Conservation (phyloP, 208 protist species). For the Phytomonas sp. region DNA sequence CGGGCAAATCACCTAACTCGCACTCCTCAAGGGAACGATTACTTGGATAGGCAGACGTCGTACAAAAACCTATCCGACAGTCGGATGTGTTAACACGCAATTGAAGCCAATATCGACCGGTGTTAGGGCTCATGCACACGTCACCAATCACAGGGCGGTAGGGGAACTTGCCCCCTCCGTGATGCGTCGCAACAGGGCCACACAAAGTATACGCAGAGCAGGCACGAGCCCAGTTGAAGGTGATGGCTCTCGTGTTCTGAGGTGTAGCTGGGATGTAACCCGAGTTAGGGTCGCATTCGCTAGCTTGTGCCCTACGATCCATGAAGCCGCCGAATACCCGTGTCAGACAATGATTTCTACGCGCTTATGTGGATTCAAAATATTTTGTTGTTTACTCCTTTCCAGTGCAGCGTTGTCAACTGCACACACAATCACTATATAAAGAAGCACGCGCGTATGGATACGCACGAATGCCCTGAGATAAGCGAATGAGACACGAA, state of each 20-base stretch:
- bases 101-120: slow-evolving; percentile 77
- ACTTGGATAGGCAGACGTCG: slow-evolving; percentile 26
- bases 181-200: slow-evolving; percentile 35
- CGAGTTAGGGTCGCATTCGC: slow-evolving; percentile 3
- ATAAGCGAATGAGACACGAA: background rate
- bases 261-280: slow-evolving; percentile 26
- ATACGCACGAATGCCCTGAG: background rate
- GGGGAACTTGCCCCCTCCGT: slow-evolving; percentile 36
- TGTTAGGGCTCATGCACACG: slow-evolving; percentile 44
- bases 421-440: background rate
- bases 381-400: slow-evolving; percentile 11
- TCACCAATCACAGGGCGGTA: slow-evolving; percentile 61
- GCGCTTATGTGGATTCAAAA: background rate
- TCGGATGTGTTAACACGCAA: slow-evolving; percentile 67
- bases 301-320: background rate
- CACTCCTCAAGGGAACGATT: slow-evolving; percentile 15
- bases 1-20: slow-evolving; percentile 6
- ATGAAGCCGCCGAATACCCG: background rate
- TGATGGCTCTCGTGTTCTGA: slow-evolving; percentile 27
- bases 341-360: background rate
- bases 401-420: background rate
- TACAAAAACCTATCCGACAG: slow-evolving; percentile 67
- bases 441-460: background rate
- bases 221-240: slow-evolving; percentile 59
- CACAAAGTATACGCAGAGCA: slow-evolving; percentile 39